Evolutionary conservation across 805 yeast species (phyloP).

Genomic region (Yamadazyma tumulicola): DNA sequence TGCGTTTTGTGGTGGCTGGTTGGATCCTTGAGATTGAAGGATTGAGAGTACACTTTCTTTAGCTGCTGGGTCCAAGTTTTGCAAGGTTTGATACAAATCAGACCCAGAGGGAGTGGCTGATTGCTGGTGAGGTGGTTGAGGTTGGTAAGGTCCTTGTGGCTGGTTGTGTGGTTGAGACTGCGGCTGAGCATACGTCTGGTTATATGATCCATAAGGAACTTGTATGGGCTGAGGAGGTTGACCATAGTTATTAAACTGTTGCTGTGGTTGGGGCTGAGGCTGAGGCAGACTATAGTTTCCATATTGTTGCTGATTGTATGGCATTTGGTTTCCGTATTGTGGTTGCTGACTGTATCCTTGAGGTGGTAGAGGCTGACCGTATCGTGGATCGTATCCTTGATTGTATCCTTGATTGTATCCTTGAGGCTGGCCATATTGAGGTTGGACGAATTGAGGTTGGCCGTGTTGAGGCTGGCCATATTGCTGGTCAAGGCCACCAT

Average conservation of each 20-base stretch:
- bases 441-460: not conserved
- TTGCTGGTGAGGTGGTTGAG: constrained; percentile 5
- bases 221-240: not conserved
- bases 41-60: constrained; percentile 30
- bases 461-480: constrained; percentile 1
- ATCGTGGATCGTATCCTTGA: not conserved
- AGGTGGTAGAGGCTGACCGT: constrained; percentile 5
- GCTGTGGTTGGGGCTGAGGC: constrained; percentile 3
- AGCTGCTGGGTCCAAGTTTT: constrained; percentile 28
- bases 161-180: not conserved
- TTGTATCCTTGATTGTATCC: constrained; percentile 2
- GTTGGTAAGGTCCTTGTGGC: constrained; percentile 5
- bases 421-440: constrained; percentile 1
- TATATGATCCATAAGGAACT: not conserved
- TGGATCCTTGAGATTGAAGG: constrained; percentile 20
- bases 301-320: constrained; percentile 9
- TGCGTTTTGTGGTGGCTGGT: constrained; percentile 2
- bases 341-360: constrained; percentile 3
- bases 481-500: not conserved
- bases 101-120: not conserved
- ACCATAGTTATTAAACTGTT: constrained; percentile 1
- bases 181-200: constrained; percentile 4
- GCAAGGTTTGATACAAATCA: constrained; percentile 14
- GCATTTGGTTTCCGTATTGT: constrained; percentile 12
- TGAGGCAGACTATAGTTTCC: constrained; percentile 4